Base-by-base conservation (phyloP, 2,329 filamentous ascomycete genomes). In the Aphanocladium album region DNA sequence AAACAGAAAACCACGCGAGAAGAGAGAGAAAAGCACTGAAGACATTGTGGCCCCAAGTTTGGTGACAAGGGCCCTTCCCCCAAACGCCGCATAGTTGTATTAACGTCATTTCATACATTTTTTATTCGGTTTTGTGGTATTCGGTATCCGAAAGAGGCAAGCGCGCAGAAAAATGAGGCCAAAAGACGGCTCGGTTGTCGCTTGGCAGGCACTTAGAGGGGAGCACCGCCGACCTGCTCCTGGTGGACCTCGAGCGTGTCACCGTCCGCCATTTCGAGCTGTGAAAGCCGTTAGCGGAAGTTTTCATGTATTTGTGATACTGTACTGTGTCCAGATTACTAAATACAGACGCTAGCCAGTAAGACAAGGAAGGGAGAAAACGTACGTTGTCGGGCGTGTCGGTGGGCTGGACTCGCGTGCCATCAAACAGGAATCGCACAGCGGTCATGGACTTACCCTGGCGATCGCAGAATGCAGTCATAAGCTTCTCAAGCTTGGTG, bases 231-330 rank as follows among this genome's bases (percentile, higher is more conserved):
- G 64, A 98, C 95, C 79, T 99, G 95, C 75, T 99, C 95, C 75
- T 98, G 95, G 74, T 98, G 93, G 27, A 99, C 95, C 72, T 99
- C 95, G 27, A 99, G 87, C 1, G 91, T 96, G 71, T 99, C 95
- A 39, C 95, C 93, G 68, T 99, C 95, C 66, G 87, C 81, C 95
- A 99, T 99, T 64, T 98, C 95, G 60, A 98, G 88, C 95, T 98
- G 69, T 11, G 37, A 43, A 49, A 19, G 35, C 21, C 25, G 33
- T 64, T 50, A 64, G 52, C 57, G 30, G 9, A 30, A 30, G 30
- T 5, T 30, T 61, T 66, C 57, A 65, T 64, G 57, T n/a, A 62
- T 9, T 9, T 5, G 30, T 9, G 9, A 30, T 30, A 30, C 5
- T 30, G 5, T 30, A 17, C 39, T 41, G 47, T 9, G 45, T 52